These are phyloP conservation scores for Penicillium sp. DNA, from an alignment of 2,329 filamentous ascomycete genomes.

Conservation along the genomic window DNA sequence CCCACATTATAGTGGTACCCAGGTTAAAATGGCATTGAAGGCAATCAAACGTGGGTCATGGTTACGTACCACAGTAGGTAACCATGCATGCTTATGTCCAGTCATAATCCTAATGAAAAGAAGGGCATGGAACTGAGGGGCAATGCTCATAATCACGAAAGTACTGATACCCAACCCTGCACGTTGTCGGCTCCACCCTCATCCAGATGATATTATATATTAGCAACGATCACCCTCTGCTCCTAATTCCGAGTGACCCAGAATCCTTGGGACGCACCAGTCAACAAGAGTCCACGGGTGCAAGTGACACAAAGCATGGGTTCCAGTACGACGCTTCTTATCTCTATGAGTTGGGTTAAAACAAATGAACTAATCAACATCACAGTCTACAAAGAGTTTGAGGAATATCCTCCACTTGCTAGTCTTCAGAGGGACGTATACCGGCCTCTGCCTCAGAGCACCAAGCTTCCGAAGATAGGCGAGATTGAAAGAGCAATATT, in stretches of 20 bases:
- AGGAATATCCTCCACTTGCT: not conserved
- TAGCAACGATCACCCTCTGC: too few species aligned
- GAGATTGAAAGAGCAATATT: not conserved
- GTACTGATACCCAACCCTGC: not conserved
- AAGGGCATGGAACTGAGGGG: not conserved
- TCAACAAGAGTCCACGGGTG: too few species aligned
- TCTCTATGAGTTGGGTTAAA: not conserved
- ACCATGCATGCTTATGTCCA: too few species aligned
- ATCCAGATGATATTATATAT: not conserved
- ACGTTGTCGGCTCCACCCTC: not conserved
- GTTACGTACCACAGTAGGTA: too few species aligned
- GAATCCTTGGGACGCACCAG: too few species aligned
- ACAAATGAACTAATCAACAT: not conserved
- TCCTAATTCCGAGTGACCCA: too few species aligned
- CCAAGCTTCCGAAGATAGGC: not conserved
- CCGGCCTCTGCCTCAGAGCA: not conserved
- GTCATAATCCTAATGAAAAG: not conserved
- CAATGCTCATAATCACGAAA: not conserved
- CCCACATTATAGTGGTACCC: too few species aligned
- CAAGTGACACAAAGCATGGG: not conserved
- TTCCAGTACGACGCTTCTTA: not conserved
- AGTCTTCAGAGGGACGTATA: not conserved
- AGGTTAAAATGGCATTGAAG: too few species aligned
- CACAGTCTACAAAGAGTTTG: not conserved
- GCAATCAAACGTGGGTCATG: too few species aligned